Conservation (phyloP, 805 yeast genomes). For the Candida parachauliodes region DNA sequence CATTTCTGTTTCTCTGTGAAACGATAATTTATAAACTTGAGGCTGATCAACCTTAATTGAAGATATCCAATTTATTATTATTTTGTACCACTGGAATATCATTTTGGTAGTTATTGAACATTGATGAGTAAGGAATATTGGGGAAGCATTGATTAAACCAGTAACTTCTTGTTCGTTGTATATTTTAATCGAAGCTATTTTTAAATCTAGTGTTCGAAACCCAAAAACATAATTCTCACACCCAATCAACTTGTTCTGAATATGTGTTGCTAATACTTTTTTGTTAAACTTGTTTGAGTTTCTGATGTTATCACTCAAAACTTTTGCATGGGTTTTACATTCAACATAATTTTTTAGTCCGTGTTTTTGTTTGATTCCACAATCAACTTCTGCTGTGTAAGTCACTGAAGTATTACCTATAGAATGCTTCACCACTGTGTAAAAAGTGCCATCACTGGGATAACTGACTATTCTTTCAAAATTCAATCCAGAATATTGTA, state of each 20-base stretch:
- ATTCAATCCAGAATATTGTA: slow-evolving; percentile 20
- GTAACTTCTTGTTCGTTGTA: slow-evolving; percentile 11
- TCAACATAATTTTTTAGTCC: slow-evolving; percentile 17
- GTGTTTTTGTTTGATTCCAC: slow-evolving; percentile 9
- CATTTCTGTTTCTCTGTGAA: slow-evolving; percentile 5
- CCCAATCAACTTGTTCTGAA: slow-evolving; percentile 17
- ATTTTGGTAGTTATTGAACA: slow-evolving; percentile 12
- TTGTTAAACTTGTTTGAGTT: slow-evolving; percentile 6
- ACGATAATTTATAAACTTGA: slow-evolving; percentile 7
- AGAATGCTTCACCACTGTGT: slow-evolving; percentile 15
- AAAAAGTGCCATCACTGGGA: slow-evolving; percentile 8
- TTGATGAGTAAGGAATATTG: slow-evolving; percentile 7
- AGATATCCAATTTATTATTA: slow-evolving; percentile 13
- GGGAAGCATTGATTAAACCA: slow-evolving; percentile 7
- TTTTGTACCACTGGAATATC: slow-evolving; percentile 16
- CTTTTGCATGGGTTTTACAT: slow-evolving; percentile 19
- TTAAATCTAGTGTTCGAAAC: slow-evolving; percentile 13
- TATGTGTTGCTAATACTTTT: slow-evolving; percentile 15
- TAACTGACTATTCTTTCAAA: slow-evolving; percentile 17
- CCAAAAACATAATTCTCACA: slow-evolving; percentile 16
- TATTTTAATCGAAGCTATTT: slow-evolving; percentile 12
- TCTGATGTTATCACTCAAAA: slow-evolving; percentile 1
- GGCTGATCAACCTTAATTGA: slow-evolving; percentile 2
- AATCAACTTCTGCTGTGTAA: slow-evolving; percentile 25
- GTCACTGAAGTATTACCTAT: slow-evolving; percentile 11